Evolutionary conservation across 345 rosid genomes (phyloP).

Genomic region (Pelargonium nanum): DNA sequence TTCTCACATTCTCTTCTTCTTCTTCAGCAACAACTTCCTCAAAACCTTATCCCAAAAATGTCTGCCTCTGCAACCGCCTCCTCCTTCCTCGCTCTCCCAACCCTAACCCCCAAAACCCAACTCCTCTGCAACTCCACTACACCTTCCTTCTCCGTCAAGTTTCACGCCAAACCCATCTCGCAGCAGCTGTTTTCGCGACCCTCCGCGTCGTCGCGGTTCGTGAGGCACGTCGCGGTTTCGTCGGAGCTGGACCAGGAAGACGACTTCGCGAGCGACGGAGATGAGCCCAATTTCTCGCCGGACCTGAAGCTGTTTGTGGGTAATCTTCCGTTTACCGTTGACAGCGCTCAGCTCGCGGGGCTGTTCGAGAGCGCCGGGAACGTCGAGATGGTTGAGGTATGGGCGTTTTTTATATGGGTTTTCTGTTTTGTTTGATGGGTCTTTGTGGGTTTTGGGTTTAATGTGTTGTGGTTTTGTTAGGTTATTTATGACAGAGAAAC

Average conservation of each 20-base stretch:
- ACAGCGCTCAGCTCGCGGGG: slow-evolving; percentile 83
- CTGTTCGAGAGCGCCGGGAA: slow-evolving; percentile 69
- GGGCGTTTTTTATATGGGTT: neutral
- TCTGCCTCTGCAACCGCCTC: slow-evolving; percentile 56
- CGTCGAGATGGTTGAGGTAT: slow-evolving; percentile 93
- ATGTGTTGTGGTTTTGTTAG: slow-evolving; percentile 29
- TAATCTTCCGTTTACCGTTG: slow-evolving; percentile 78
- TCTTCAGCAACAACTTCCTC: neutral
- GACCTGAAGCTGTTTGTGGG: slow-evolving; percentile 91
- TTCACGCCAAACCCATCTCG: slow-evolving; percentile 23
- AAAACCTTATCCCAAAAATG: slow-evolving; percentile 20
- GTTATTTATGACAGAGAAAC: slow-evolving; percentile 89
- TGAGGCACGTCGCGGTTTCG: slow-evolving; percentile 45
- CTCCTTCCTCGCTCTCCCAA: slow-evolving; percentile 52
- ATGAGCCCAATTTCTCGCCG: slow-evolving; percentile 41
- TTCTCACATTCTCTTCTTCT: slow-evolving; percentile 11
- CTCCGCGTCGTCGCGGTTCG: slow-evolving; percentile 33
- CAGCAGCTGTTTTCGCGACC: slow-evolving; percentile 21
- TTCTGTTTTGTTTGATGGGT: neutral
- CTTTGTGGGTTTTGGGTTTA: neutral
- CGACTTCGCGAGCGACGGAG: slow-evolving; percentile 34
- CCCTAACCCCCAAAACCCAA: slow-evolving; percentile 41
- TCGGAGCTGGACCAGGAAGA: slow-evolving; percentile 62
- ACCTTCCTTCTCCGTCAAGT: slow-evolving; percentile 26
- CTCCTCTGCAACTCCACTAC: slow-evolving; percentile 31